Percentiles rank a stretch among this genome's conserved stretches.
phyloP scores from a whole-genome alignment of 192 early-diverging fungal genomes.

The Entophlyctis luteolus region DNA sequence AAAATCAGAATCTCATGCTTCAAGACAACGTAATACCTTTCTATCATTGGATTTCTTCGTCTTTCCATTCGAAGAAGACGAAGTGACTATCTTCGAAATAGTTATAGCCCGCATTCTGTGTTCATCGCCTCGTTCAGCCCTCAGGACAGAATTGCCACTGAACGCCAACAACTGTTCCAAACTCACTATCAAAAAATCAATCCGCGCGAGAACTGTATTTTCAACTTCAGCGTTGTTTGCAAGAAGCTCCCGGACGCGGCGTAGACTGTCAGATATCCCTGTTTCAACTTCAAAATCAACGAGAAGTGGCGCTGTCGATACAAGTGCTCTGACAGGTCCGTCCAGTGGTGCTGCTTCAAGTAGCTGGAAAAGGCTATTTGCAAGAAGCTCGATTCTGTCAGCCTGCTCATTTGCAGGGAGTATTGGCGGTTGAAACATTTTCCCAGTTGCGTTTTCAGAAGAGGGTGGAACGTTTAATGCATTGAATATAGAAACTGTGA shows the following conservation, averaged over 20 bases:
- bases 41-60: not conserved
- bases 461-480: slow-evolving; percentile 8
- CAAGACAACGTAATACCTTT: too few relatives aligned
- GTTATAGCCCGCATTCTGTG: not conserved
- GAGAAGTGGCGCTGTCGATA: slow-evolving; percentile 69
- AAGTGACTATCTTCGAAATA: not conserved
- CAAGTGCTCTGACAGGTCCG: slow-evolving; percentile 54
- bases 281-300: slow-evolving; percentile 79
- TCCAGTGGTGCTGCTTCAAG: slow-evolving; percentile 64
- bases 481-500: slow-evolving; percentile 48
- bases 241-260: slow-evolving; percentile 34
- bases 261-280: slow-evolving; percentile 56
- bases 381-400: slow-evolving; percentile 33
- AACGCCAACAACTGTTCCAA: slow-evolving; percentile 66
- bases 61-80: not conserved
- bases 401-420: not conserved
- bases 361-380: slow-evolving; percentile 50
- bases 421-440: not conserved
- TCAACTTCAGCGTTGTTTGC: slow-evolving; percentile 26
- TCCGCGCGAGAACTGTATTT: slow-evolving; percentile 47
- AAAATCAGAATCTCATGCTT: too few relatives aligned
- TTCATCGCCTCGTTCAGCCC: slow-evolving; percentile 46
- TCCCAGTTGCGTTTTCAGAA: not conserved
- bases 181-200: slow-evolving; percentile 61
- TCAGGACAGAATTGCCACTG: slow-evolving; percentile 46